These are phyloP conservation scores for Starmerella riodocensis DNA, from an alignment of 805 yeast genomes.

Conservation along the genomic window DNA sequence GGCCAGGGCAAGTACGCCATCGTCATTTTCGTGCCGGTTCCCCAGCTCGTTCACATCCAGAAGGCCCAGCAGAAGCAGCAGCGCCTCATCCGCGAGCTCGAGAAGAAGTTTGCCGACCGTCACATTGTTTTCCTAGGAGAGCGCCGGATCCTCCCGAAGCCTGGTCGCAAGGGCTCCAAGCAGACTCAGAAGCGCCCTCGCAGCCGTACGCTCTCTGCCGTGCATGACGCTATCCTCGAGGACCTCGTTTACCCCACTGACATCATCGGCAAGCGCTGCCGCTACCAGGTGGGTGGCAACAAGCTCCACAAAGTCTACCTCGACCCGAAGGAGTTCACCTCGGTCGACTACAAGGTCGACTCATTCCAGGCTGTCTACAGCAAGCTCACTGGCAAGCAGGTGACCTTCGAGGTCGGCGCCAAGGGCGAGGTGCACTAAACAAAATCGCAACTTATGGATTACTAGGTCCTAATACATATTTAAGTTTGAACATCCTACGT, in stretches of 20 bases:
- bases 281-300: constrained; percentile 98
- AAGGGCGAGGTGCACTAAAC: constrained; percentile 22
- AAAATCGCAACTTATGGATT: background rate
- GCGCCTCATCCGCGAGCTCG: constrained; percentile 93
- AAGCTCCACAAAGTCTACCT: constrained; percentile 94
- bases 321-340: constrained; percentile 93
- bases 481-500: constrained; percentile 3
- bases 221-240: constrained; percentile 96
- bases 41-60: constrained; percentile 83
- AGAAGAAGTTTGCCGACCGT: constrained; percentile 99
- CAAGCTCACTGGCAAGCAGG: constrained; percentile 99
- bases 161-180: constrained; percentile 79
- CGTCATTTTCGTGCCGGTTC: constrained; percentile 96
- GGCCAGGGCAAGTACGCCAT: constrained; percentile 97
- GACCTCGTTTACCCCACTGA: constrained; percentile 99
- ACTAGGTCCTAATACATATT: constrained; percentile 8
- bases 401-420: constrained; percentile 73
- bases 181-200: constrained; percentile 98
- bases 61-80: constrained; percentile 93
- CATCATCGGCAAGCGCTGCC: constrained; percentile 97
- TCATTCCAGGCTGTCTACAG: constrained; percentile 97
- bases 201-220: constrained; percentile 97
- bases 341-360: constrained; percentile 97
- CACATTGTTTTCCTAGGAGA: constrained; percentile 98
- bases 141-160: constrained; percentile 98